A percentile compares a stretch with the other conserved stretches of the same genome.
phyloP scores from a whole-genome alignment of 768 basidiomycete genomes.

The Kwoniella mangroviensis region DNA sequence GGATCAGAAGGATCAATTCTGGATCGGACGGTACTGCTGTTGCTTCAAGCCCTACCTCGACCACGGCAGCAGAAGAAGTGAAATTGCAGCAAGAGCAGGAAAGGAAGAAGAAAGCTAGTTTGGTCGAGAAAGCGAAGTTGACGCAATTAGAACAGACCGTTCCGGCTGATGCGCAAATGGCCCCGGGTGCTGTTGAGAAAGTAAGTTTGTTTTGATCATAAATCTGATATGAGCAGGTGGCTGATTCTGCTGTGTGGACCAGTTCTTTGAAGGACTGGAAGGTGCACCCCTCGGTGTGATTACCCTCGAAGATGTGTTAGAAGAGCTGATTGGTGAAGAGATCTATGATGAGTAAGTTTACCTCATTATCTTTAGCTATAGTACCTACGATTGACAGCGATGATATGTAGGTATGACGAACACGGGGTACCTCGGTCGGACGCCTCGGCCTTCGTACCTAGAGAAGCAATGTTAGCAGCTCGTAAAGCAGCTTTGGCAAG shows the following conservation, averaged over 20 bases:
- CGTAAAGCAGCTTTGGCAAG: conserved; percentile 40
- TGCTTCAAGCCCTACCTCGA: conserved; percentile 9
- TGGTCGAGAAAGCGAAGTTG: conserved; percentile 52
- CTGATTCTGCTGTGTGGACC: no score
- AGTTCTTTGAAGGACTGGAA: conserved; percentile 77
- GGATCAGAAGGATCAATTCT: conserved; percentile 14
- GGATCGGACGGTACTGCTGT: conserved; percentile 7
- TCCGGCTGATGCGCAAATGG: conserved; percentile 84
- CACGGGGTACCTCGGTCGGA: conserved; percentile 63
- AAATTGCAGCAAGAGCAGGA: conserved; percentile 29
- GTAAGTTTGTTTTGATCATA: conserved; percentile 57
- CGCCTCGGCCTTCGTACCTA: conserved; percentile 60
- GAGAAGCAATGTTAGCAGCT: conserved; percentile 47
- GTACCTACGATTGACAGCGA: not conserved
- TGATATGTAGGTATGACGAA: conserved; percentile 61
- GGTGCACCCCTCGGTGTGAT: conserved; percentile 90
- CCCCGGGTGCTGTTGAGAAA: conserved; percentile 75
- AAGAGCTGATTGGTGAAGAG: conserved; percentile 91
- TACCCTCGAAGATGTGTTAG: conserved; percentile 88
- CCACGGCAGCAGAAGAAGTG: conserved; percentile 21
- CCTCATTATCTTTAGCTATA: not conserved
- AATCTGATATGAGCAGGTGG: not conserved
- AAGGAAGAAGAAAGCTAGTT: conserved; percentile 42
- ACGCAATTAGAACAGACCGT: conserved; percentile 73
- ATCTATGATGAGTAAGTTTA: conserved; percentile 80